phyloP scores from a whole-genome alignment of 2,329 filamentous ascomycete species.

The Paraphoma sp. region DNA sequence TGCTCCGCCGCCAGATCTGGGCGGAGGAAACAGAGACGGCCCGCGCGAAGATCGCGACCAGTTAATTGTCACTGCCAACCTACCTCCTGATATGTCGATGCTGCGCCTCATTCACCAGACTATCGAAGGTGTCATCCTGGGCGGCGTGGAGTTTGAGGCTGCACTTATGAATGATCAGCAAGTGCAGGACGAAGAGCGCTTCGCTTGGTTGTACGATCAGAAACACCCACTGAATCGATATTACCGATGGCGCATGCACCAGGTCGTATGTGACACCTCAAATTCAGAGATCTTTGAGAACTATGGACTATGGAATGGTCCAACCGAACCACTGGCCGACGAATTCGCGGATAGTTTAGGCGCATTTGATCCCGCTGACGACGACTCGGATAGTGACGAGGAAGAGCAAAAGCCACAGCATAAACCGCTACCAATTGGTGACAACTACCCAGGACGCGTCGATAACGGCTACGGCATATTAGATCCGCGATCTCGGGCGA shows the following conservation, averaged over 20 bases:
- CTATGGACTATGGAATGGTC: conserved; percentile 70
- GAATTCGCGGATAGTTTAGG: conserved; percentile 80
- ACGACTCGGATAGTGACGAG: conserved; percentile 69
- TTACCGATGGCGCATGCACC: conserved; percentile 92
- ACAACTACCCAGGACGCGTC: conserved; percentile 35
- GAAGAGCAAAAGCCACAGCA: conserved; percentile 56
- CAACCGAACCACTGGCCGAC: conserved; percentile 75
- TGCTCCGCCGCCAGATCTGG: conserved; percentile 37
- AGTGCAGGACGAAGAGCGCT: conserved; percentile 85
- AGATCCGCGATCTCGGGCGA: conserved; percentile 57
- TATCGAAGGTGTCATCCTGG: conserved; percentile 77
- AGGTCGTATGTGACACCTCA: conserved; percentile 69
- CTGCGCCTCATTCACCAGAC: conserved; percentile 87
- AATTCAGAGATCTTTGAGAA: conserved; percentile 33
- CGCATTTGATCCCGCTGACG: conserved; percentile 70
- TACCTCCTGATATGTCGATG: conserved; percentile 78
- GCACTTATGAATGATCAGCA: conserved; percentile 85
- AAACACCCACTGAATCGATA: conserved; percentile 77
- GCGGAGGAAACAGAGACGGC: conserved; percentile 28
- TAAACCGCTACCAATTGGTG: conserved; percentile 32
- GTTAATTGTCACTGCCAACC: conserved; percentile 59
- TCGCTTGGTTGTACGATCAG: conserved; percentile 92
- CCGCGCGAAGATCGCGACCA: conserved; percentile 32
- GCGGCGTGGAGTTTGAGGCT: conserved; percentile 89
- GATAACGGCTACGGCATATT: conserved; percentile 39